Conservation (phyloP, 306 rosid species). For the Prunus campanulata region DNA sequence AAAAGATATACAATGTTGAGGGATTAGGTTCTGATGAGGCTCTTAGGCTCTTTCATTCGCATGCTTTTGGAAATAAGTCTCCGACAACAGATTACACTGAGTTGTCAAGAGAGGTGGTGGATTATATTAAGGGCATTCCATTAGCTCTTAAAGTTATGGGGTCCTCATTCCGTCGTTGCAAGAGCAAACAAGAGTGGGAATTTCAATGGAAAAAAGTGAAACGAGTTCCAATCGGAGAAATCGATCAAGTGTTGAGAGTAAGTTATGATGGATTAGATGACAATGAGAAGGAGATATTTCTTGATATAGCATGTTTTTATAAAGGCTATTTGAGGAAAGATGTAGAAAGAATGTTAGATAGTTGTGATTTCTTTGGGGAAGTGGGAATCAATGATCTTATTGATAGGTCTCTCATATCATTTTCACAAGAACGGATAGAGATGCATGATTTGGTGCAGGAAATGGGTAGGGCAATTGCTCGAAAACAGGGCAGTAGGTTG, state of each 20-base stretch:
- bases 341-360: conserved; percentile 3
- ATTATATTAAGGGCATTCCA: conserved; percentile 9
- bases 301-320: conserved; percentile 33
- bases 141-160: conserved; percentile 14
- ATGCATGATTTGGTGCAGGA: too few relatives aligned
- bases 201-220: neutral
- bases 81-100: neutral
- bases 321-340: conserved; percentile 20
- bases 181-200: neutral
- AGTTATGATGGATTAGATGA: conserved; percentile 5
- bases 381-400: conserved; percentile 32
- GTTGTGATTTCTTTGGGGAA: conserved; percentile 9
- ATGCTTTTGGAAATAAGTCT: conserved; percentile 2
- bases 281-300: conserved; percentile 23
- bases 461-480: too few relatives aligned
- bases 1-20: neutral
- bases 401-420: conserved; percentile 36
- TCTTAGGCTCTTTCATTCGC: conserved; percentile 1
- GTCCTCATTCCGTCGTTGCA: neutral
- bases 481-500: neutral
- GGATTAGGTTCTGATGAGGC: neutral
- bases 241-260: neutral
- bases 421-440: neutral
- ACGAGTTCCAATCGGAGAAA: neutral
- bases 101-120: neutral